phyloP scores from a whole-genome alignment of 148 eudicot genomes.

The Rhododendron ferrugineum region DNA sequence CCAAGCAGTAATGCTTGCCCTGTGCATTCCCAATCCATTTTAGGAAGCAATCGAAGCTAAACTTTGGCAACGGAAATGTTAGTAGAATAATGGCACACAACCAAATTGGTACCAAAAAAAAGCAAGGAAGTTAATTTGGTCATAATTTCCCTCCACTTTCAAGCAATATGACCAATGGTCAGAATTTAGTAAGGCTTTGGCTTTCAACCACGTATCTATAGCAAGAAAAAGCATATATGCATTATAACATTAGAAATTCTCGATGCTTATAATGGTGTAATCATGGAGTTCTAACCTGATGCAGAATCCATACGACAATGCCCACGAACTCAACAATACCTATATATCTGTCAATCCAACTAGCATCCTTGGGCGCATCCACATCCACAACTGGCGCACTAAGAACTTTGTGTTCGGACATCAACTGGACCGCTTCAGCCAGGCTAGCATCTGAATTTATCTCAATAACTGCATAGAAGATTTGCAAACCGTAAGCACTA shows the following conservation, averaged over 20 bases:
- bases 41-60: not conserved
- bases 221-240: not conserved
- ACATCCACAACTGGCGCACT: slow-evolving; percentile 91
- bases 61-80: not conserved
- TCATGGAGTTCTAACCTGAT: slow-evolving; percentile 52
- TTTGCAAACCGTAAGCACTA: not conserved
- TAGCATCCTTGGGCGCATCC: slow-evolving; percentile 68
- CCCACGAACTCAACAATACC: slow-evolving; percentile 94
- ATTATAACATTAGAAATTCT: not conserved
- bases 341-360: slow-evolving; percentile 89
- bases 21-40: not conserved
- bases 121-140: not conserved
- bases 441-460: slow-evolving; percentile 74
- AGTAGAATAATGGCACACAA: not conserved
- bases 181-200: not conserved
- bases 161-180: not conserved
- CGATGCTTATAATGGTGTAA: not conserved
- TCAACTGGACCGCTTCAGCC: slow-evolving; percentile 76
- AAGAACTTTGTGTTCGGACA: slow-evolving; percentile 67
- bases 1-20: not conserved
- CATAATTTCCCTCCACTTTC: not conserved
- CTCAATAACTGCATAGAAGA: slow-evolving; percentile 48
- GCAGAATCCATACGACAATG: slow-evolving; percentile 90
- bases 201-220: not conserved
- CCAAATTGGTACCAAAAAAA: not conserved